Conservation (phyloP, 2,329 filamentous ascomycete species). For the Diaporthe vexans region DNA sequence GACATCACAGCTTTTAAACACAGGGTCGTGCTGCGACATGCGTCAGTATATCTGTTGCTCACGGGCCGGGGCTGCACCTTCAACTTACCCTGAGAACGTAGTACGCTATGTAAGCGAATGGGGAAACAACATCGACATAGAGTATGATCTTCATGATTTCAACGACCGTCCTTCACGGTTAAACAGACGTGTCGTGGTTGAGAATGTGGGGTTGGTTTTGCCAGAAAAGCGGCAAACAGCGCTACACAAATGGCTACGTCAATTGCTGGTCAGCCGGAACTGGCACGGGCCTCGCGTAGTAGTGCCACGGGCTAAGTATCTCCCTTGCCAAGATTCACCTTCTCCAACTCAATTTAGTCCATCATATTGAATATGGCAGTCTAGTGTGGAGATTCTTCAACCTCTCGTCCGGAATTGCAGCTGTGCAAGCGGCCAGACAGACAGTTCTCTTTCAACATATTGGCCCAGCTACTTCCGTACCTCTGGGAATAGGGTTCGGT, state of each 20-base stretch:
- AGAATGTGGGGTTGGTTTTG: neutral
- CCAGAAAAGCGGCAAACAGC: neutral
- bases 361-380: neutral
- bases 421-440: too few species aligned
- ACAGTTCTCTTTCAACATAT: too few species aligned
- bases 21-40: slow-evolving; percentile 29
- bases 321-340: neutral
- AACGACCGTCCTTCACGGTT: neutral
- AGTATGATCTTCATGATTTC: slow-evolving; percentile 51
- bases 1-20: slow-evolving; percentile 44
- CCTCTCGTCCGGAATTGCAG: too few species aligned
- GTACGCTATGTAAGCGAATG: slow-evolving; percentile 56
- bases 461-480: too few species aligned
- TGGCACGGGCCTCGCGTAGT: too few species aligned
- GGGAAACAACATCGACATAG: slow-evolving; percentile 57
- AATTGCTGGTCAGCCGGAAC: neutral
- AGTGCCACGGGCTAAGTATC: neutral
- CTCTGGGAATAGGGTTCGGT: too few species aligned
- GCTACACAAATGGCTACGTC: neutral
- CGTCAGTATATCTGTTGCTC: neutral
- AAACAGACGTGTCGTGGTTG: neutral
- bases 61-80: neutral
- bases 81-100: slow-evolving; percentile 54
- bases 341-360: neutral
- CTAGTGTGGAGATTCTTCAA: too few species aligned